These are phyloP conservation scores for Panaeolus papilionaceus DNA, from an alignment of 768 basidiomycete genomes.

Conservation along the genomic window DNA sequence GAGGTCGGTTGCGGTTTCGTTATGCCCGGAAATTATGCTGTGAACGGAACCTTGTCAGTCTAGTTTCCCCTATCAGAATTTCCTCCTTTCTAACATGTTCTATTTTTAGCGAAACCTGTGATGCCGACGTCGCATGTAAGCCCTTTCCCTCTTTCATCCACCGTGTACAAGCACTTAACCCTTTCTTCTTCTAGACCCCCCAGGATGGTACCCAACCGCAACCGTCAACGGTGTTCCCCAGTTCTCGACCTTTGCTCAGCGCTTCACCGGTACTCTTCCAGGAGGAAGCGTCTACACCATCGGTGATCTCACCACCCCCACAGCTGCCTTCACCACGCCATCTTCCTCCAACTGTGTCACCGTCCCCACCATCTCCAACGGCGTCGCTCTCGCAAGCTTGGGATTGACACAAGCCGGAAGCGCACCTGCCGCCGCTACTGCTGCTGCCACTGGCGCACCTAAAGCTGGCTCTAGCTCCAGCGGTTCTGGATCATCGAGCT, in stretches of 20 bases:
- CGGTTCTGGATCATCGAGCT: conserved; percentile 13
- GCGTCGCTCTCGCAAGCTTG: conserved; percentile 37
- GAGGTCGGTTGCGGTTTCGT: conserved; percentile 52
- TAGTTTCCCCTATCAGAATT: not conserved
- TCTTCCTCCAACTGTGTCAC: conserved; percentile 48
- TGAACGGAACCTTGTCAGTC: conserved; percentile 48
- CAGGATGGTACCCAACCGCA: conserved; percentile 52
- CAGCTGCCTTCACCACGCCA: conserved; percentile 40
- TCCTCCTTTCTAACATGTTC: not conserved
- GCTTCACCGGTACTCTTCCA: conserved; percentile 43
- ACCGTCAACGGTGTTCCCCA: conserved; percentile 41
- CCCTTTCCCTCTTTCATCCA: not conserved
- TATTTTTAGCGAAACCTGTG: conserved; percentile 43
- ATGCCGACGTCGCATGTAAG: conserved; percentile 51
- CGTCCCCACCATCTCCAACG: conserved; percentile 44
- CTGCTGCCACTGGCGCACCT: conserved; percentile 21
- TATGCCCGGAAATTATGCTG: conserved; percentile 53
- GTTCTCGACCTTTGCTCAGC: conserved; percentile 52
- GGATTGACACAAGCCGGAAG: conserved; percentile 29
- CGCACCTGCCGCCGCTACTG: conserved; percentile 18
- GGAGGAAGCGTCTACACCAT: conserved; percentile 44
- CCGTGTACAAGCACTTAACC: not conserved
- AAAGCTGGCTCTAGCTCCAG: conserved; percentile 13
- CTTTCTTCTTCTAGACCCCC: conserved; percentile 38
- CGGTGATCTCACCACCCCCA: conserved; percentile 45